Evolutionary conservation across 345 rosid species (phyloP).

Genomic region (Limnanthes douglasii): DNA sequence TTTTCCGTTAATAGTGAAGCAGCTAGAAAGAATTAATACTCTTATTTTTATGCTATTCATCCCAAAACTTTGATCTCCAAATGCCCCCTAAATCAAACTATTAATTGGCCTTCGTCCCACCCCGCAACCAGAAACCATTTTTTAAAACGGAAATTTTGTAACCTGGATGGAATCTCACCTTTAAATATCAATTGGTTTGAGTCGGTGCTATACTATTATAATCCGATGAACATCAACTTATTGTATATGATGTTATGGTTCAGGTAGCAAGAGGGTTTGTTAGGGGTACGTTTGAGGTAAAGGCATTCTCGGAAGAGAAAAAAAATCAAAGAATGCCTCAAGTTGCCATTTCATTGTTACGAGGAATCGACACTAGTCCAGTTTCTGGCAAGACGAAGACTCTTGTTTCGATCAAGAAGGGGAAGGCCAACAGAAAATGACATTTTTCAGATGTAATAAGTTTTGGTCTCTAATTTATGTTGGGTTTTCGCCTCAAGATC

Average conservation of each 20-base stretch:
- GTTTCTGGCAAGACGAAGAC: constrained; percentile 47
- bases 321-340: constrained; percentile 32
- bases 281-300: constrained; percentile 75
- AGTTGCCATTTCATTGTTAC: constrained; percentile 44
- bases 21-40: no score
- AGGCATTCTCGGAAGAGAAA: constrained; percentile 53
- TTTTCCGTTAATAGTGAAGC: no score
- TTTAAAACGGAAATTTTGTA: no score
- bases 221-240: constrained; percentile 1
- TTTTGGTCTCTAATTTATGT: neutral
- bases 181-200: constrained; percentile 1
- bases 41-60: no score
- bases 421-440: constrained; percentile 24
- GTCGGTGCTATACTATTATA: neutral
- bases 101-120: no score
- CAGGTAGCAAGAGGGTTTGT: constrained; percentile 82
- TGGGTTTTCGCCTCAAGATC: constrained; percentile 3
- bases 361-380: constrained; percentile 35
- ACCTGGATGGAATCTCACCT: neutral
- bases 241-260: constrained; percentile 4
- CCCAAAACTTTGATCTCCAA: no score
- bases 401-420: constrained; percentile 53
- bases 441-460: constrained; percentile 14
- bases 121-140: no score
- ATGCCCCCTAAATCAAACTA: no score